A percentile compares a stretch with the other conserved stretches of the same genome.
These are phyloP conservation scores for Raphanus hybrid DNA, from an alignment of 441 rosid species.

Conservation along the genomic window DNA sequence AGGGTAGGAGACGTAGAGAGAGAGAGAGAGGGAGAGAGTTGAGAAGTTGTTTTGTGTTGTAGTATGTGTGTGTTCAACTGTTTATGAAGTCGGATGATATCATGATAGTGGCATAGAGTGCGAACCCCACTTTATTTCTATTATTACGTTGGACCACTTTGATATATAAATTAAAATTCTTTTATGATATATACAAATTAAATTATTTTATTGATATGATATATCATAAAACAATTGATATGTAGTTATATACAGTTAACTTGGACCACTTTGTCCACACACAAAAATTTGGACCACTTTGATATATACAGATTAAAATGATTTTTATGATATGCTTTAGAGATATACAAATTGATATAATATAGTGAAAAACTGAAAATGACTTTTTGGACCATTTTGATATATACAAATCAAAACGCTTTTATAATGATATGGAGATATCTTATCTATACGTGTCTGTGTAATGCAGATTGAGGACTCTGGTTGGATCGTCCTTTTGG, in stretches of 20 bases:
- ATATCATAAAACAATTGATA: too few species aligned
- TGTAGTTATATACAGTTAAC: neutral
- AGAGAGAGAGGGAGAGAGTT: neutral
- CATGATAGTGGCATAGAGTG: constrained; percentile 24
- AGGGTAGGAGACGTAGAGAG: neutral
- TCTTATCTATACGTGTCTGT: constrained; percentile 19
- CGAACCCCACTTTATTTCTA: constrained; percentile 8
- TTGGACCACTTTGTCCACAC: neutral
- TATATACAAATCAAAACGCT: neutral
- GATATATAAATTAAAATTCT: neutral
- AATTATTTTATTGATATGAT: neutral
- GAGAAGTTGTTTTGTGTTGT: constrained; percentile 17
- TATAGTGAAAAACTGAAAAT: neutral
- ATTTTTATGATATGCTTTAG: neutral
- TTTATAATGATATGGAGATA: neutral
- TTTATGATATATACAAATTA: neutral
- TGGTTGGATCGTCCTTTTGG: constrained; percentile 13
- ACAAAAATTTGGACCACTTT: neutral
- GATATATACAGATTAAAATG: neutral
- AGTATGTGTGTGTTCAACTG: neutral
- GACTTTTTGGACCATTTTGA: constrained; percentile 11
- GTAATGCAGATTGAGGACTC: constrained; percentile 18
- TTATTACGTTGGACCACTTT: neutral
- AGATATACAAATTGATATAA: neutral
- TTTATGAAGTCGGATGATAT: constrained; percentile 6